phyloP scores from a whole-genome alignment of 1,139 yeast genomes.

The Candida neerlandica region DNA sequence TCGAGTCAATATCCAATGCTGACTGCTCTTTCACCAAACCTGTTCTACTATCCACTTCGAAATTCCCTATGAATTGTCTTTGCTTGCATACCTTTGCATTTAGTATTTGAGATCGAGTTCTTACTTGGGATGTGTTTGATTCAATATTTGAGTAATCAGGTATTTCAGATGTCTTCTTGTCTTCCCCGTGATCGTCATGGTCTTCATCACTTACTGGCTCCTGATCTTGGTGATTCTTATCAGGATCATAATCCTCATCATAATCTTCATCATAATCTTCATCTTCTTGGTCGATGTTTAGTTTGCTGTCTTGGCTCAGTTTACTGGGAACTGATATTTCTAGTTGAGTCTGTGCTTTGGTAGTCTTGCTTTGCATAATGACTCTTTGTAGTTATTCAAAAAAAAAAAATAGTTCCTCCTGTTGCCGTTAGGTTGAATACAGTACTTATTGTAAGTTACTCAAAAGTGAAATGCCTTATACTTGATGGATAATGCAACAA shows the following conservation, averaged over 20 bases:
- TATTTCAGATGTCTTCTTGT: constrained; percentile 27
- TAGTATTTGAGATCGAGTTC: constrained; percentile 40
- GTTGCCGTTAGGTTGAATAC: not conserved
- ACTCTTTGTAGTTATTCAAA: not conserved
- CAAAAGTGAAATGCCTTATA: not conserved
- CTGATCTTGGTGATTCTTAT: constrained; percentile 12
- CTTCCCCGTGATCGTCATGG: constrained; percentile 24
- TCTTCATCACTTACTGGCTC: constrained; percentile 34
- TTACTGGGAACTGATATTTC: not conserved
- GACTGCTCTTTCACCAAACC: constrained; percentile 34
- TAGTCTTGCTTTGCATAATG: not conserved
- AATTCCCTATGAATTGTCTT: constrained; percentile 20
- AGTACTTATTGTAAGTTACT: not conserved
- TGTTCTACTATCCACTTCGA: constrained; percentile 20
- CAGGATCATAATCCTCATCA: constrained; percentile 19
- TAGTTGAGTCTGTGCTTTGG: not conserved
- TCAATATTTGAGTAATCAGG: constrained; percentile 42
- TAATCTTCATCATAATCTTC: constrained; percentile 17
- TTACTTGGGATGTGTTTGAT: constrained; percentile 34
- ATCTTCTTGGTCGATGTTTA: constrained; percentile 11
- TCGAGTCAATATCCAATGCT: constrained; percentile 36
- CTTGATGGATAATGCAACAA: no score
- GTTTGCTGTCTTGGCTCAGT: not conserved
- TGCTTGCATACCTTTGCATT: constrained; percentile 17
- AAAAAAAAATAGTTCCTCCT: not conserved